Evolutionary conservation across 345 rosid genomes (phyloP).

Genomic region (Ricinus communis): DNA sequence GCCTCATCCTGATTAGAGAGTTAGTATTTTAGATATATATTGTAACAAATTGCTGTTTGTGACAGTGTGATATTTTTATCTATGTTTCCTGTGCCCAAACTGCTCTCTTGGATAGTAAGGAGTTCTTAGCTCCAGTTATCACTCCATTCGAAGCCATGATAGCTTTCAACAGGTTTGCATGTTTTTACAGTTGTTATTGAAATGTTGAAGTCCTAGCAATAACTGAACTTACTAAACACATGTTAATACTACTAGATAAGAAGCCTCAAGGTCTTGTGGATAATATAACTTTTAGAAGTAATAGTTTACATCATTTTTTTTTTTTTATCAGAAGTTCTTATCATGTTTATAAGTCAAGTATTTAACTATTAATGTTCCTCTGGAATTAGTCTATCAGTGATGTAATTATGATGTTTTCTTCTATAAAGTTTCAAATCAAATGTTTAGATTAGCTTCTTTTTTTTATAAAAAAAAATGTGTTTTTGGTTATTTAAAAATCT

Average conservation of each 20-base stretch:
- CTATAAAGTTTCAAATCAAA: no score
- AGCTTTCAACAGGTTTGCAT: constrained; percentile 74
- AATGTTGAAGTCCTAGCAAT: not conserved
- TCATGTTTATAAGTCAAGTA: no score
- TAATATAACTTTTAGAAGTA: not conserved
- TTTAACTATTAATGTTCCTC: no score
- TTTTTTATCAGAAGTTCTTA: no score
- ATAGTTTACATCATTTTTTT: no score
- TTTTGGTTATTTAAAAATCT: no score
- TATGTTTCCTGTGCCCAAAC: constrained; percentile 89
- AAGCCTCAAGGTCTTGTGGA: no score
- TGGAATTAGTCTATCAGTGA: no score
- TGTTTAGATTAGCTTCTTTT: no score
- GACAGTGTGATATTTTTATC: constrained; percentile 82
- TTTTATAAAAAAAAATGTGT: no score
- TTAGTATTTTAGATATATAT: constrained; percentile 10
- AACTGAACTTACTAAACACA: not conserved
- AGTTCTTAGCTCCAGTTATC: constrained; percentile 85
- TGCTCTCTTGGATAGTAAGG: constrained; percentile 90
- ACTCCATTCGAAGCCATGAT: constrained; percentile 90
- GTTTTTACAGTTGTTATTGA: not conserved
- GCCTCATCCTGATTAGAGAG: constrained; percentile 3
- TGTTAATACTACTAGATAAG: no score
- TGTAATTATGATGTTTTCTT: no score
- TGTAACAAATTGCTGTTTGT: constrained; percentile 15